Conservation (phyloP, 148 eudicot species). For the Heliamphora exappendiculata region DNA sequence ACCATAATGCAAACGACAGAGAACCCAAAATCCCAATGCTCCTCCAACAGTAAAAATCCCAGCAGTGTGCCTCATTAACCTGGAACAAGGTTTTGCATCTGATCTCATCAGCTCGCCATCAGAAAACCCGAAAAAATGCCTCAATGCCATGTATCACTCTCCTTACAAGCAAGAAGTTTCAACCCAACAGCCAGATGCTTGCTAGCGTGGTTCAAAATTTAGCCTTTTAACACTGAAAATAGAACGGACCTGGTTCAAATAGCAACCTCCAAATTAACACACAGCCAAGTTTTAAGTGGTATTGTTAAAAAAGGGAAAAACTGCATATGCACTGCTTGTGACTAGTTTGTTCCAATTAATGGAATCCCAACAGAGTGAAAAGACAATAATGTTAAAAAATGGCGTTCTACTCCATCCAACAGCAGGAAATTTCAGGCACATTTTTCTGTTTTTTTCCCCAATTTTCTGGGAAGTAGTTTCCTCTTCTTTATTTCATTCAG, state of each 20-base stretch:
- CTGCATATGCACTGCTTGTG: not conserved
- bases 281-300: not conserved
- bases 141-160: constrained; percentile 49
- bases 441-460: not conserved
- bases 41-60: constrained; percentile 85
- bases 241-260: not conserved
- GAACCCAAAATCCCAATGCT: constrained; percentile 85
- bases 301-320: not conserved
- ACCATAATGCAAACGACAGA: constrained; percentile 92
- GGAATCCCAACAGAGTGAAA: not conserved
- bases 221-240: not conserved
- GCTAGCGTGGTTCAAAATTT: not conserved
- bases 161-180: not conserved
- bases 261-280: not conserved
- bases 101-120: constrained; percentile 96
- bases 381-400: not conserved
- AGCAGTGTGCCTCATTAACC: constrained; percentile 87
- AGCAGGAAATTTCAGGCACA: not conserved
- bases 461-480: not conserved
- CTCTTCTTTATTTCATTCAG: not conserved
- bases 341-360: not conserved
- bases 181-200: not conserved
- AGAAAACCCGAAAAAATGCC: constrained; percentile 74
- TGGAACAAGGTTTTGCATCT: constrained; percentile 80
- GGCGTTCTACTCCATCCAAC: not conserved